phyloP scores from a whole-genome alignment of 805 yeast species.

The Tanozyma kutaoensis region DNA sequence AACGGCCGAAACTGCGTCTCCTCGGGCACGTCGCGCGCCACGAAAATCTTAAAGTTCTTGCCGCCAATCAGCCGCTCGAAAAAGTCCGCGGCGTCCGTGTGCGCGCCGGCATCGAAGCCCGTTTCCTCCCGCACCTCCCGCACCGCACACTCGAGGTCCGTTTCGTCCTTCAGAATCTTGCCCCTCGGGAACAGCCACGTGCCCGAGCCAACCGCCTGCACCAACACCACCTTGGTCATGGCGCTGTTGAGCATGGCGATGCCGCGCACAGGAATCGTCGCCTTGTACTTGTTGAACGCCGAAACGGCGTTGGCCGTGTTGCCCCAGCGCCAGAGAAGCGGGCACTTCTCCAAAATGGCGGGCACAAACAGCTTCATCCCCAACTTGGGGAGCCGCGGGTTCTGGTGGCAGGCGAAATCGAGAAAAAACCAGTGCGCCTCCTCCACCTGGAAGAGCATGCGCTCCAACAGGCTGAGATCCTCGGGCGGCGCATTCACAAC shows the following conservation, averaged over 20 bases:
- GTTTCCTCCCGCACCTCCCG: constrained; percentile 92
- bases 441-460: constrained; percentile 88
- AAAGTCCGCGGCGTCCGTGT: constrained; percentile 55
- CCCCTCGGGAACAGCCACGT: constrained; percentile 97
- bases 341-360: constrained; percentile 53
- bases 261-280: constrained; percentile 91
- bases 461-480: constrained; percentile 57
- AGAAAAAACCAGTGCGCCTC: constrained; percentile 98
- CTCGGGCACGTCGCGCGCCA: constrained; percentile 69
- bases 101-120: constrained; percentile 69
- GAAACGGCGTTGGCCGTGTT: constrained; percentile 61
- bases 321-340: constrained; percentile 75
- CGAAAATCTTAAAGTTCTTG: constrained; percentile 73
- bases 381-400: constrained; percentile 65
- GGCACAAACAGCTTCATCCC: constrained; percentile 65
- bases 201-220: constrained; percentile 68
- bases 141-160: constrained; percentile 77
- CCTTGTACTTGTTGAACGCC: constrained; percentile 74
- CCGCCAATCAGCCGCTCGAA: constrained; percentile 74
- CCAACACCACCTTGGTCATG: constrained; percentile 60
- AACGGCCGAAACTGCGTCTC: constrained; percentile 62
- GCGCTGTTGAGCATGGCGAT: constrained; percentile 72
- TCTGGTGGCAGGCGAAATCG: constrained; percentile 63
- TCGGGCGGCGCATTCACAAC: constrained; percentile 86
- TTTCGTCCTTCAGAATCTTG: constrained; percentile 86